Percentiles rank a stretch among this genome's conserved stretches.
Evolutionary conservation across 148 eudicot species (phyloP).

Genomic region (Gaultheria prostrata): DNA sequence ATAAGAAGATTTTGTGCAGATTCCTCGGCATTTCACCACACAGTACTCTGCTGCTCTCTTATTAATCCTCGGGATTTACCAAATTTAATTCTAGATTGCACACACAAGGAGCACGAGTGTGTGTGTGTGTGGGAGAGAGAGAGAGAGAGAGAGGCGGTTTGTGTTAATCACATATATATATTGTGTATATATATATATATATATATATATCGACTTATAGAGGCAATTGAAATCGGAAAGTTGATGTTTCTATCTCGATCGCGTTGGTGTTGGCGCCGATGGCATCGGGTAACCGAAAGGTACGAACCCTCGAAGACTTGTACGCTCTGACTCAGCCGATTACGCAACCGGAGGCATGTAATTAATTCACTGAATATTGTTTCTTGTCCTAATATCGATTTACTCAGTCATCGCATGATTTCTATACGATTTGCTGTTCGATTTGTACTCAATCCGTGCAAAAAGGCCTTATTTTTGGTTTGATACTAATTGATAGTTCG

Average conservation of each 20-base stretch:
- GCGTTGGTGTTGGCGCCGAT: slow-evolving; percentile 13
- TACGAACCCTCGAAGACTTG: slow-evolving; percentile 26
- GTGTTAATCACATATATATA: too few relatives aligned
- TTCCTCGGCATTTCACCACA: slow-evolving; percentile 5
- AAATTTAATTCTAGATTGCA: not conserved
- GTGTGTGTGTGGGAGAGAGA: not conserved
- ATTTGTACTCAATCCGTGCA: too few relatives aligned
- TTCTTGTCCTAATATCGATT: too few relatives aligned
- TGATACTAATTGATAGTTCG: too few relatives aligned
- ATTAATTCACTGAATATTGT: not conserved
- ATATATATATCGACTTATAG: not conserved
- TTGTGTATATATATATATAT: too few relatives aligned
- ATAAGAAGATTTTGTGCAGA: not conserved
- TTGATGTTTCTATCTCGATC: slow-evolving; percentile 24
- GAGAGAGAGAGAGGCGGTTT: not conserved
- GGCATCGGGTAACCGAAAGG: slow-evolving; percentile 24
- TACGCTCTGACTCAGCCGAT: slow-evolving; percentile 23
- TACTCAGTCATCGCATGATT: too few relatives aligned
- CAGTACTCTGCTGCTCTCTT: not conserved
- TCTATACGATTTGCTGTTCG: too few relatives aligned
- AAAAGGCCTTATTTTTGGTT: too few relatives aligned
- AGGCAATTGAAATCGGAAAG: not conserved
- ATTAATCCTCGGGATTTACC: not conserved
- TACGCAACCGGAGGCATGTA: slow-evolving; percentile 29
- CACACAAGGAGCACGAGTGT: not conserved